Evolutionary conservation across 768 basidiomycete genomes (phyloP), one percentile per base, ranked within the genome.

Genomic region (Crucibulum laeve): DNA sequence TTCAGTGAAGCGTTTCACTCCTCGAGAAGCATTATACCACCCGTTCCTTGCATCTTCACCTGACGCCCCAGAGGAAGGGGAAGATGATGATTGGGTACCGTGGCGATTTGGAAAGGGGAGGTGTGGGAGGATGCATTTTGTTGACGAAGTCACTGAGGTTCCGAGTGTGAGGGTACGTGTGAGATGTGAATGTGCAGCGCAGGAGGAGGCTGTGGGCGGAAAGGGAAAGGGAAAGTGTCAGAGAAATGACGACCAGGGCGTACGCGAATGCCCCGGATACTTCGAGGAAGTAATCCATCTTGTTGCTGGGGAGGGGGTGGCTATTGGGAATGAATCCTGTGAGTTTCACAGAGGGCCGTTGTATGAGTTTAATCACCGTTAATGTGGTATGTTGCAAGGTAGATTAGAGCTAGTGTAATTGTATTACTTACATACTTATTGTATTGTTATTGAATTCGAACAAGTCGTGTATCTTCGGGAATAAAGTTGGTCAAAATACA

Each of bases 1-100:
- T 56, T 80, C 84, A 5, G 83, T 80, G 17, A 80, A 77, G 42
- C 79, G 94, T 17, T 75, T 83, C 43, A 91, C 89, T 3, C 90
- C 94, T 3, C 72, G 74, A 14, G 69, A 77, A 5, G 90, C 86
- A 14, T 71, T 98, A 36, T 76, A 76, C 45, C 93, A 97, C 55
- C 74, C 79, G 0, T 97, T 96, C 63, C 70, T 97, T 26, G 45
- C 48, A 22, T 26, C 25, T 25, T 41, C 41, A 15, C 24, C 43
- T 3, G 43, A 41, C 41, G 28, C 22, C 28, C n/a, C 28, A 7
- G 22, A 11, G 18, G 21, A 22, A 18, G 25, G 50, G 47, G 36
- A 74, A 76, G 23, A 60, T 58, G 57, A 40, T 7, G 28, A 30
- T n/a, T n/a, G 7, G 28, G n/a, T 30, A 7, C 28, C 28, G 8